Base-by-base conservation (phyloP, 1,284 basidiomycete genomes). In the Termitomyces sp. region DNA sequence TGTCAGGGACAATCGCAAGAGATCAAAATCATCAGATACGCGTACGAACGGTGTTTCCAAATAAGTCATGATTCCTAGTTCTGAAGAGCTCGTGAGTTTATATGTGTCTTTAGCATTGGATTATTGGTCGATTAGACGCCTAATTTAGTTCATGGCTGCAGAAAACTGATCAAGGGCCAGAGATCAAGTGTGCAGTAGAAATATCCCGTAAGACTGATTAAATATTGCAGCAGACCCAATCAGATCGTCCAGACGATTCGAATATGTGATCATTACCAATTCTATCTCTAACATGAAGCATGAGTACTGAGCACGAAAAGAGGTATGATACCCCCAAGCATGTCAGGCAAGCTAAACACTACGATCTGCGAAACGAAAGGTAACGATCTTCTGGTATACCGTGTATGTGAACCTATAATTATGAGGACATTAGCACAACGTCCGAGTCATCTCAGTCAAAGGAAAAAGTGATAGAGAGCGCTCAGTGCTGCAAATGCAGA, bases 401-500 rank as follows among this genome's bases (percentile, higher is more conserved):
- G 12, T 26, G 10, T 12, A 12, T 15, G 9, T 7, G 5, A 8
- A 52, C 41, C 50, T 49, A 26, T 3, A 56, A 55, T 39, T n/a
- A 50, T 26, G 19, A 42, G 5, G 43, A 38, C 33, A 41, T 63
- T 30, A 62, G 59, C 44, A 44, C 52, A 46, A 30, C 47, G 56
- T 48, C 30, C 10, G 21, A 36, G 53, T 49, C 44, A 50, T 53
- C 19, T 15, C 41, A 26, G 12, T 28, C 28, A 47, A 39, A 31
- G 52, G 34, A 50, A 26, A 57, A 50, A 44, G 39, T 53, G 53
- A 57, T 45, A 55, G 56, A 52, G 56, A 68, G 62, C 57, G 67
- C 68, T 74, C 72, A 74, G 72, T 61, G 70, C 70, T 68, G 67
- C 67, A 40, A 58, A 57, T 26, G 62, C 68, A 71, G 69, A 68